Evolutionary conservation across 306 rosid genomes (phyloP).

Genomic region (Malus sieversii): DNA sequence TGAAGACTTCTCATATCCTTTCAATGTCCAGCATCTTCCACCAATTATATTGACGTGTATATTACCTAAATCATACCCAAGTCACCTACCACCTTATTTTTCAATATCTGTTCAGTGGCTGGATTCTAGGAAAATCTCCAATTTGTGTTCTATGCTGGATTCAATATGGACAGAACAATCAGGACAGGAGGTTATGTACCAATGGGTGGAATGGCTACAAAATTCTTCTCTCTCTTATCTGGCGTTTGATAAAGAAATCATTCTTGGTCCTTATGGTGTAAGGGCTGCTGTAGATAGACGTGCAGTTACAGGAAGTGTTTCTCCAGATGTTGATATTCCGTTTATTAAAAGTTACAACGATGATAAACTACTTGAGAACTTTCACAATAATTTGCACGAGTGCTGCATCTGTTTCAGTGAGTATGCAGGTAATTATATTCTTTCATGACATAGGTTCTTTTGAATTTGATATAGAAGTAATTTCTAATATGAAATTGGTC

Average conservation of each 20-base stretch:
- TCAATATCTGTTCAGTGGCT: slow-evolving; percentile 70
- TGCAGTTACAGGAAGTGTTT: slow-evolving; percentile 44
- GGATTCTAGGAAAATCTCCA: slow-evolving; percentile 43
- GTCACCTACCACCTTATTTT: slow-evolving; percentile 65
- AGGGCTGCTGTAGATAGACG: slow-evolving; percentile 46
- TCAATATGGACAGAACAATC: slow-evolving; percentile 60
- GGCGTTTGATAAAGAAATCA: slow-evolving; percentile 54
- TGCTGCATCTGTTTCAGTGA: slow-evolving; percentile 77
- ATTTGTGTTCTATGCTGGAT: slow-evolving; percentile 65
- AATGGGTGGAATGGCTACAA: slow-evolving; percentile 87
- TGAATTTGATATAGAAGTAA: not conserved
- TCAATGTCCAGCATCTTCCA: slow-evolving; percentile 66
- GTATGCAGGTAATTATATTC: slow-evolving; percentile 50
- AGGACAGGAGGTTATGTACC: slow-evolving; percentile 79
- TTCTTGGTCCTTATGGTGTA: slow-evolving; percentile 56
- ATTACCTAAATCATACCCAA: slow-evolving; percentile 79
- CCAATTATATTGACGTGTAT: slow-evolving; percentile 77
- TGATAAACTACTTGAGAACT: slow-evolving; percentile 53
- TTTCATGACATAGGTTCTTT: slow-evolving; percentile 5
- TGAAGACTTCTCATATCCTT: slow-evolving; percentile 54
- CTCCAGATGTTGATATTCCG: slow-evolving; percentile 66
- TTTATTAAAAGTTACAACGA: slow-evolving; percentile 49
- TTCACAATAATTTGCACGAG: slow-evolving; percentile 51
- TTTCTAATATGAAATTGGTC: not conserved
- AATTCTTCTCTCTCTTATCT: slow-evolving; percentile 59